Base-by-base conservation (phyloP, 768 basidiomycete genomes). In the Amanita rimosa region DNA sequence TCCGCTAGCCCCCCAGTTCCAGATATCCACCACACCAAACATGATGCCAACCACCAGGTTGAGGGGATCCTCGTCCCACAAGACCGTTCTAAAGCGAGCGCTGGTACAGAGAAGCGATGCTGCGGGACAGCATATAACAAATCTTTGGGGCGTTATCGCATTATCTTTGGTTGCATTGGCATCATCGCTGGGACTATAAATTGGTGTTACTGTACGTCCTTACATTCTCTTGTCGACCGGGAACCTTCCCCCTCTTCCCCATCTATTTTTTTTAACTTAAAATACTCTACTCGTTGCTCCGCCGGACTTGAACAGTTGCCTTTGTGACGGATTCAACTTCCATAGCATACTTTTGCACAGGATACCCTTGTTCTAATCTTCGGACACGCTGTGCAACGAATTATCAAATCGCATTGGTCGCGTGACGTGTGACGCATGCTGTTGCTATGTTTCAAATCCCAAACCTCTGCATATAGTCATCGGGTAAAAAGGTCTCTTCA, bases 11-110 rank as follows among this genome's bases (percentile, higher is more conserved):
- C 89, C 89, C 4, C 64, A 76, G 68, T 82, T 76, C 71, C 78
- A 67, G 37, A 43, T 83, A 21, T 78, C 85, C n/a, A 46, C 71
- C 11, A 76, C 81, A 8, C 90, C 93, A 21, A 85, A 81, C 64
- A 95, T 96, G 92, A 68, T 91, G 26, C 93, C 93, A 2, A 86
- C 85, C 3, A 71, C 70, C 55, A 39, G 59, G 40, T 67, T 95
- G 50, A 74, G 84, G 53, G 85, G 83, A 54, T 66, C 70, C 31
- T 62, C 75, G 11, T 9, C 58, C 6, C 49, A 49, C 53, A 31
- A 31, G 31, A 52, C 29, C 49, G 60, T 60, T 43, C 60, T 62
- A 16, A 56, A 49, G 41, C 48, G 58, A 49, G 49, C 48, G 35
- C 56, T 45, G 44, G 53, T 51, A 40, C 56, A 53, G 34, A 49